Percentiles rank a stretch among this genome's conserved stretches.
Conservation (phyloP, 345 rosid species). For the thale cress (Arabidopsis thaliana) region DNA sequence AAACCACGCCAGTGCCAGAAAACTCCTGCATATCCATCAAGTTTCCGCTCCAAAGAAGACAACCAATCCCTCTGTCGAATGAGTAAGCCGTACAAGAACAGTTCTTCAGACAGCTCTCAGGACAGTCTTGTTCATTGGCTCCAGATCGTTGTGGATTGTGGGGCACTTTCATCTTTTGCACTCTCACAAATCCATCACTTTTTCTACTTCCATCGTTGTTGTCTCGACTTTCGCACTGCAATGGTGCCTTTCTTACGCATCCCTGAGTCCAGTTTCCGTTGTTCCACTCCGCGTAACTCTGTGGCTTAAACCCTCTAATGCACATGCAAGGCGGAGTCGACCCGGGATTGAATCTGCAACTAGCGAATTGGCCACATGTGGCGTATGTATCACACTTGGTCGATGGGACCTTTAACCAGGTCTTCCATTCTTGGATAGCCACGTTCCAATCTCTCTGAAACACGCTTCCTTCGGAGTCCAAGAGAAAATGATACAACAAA, state of each 20-base stretch:
- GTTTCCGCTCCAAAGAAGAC: slow-evolving; percentile 53
- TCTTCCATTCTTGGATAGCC: slow-evolving; percentile 28
- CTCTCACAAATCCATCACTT: slow-evolving; percentile 51
- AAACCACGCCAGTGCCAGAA: slow-evolving; percentile 36
- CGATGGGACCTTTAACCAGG: neutral
- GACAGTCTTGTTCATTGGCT: slow-evolving; percentile 43
- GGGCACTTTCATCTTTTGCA: slow-evolving; percentile 50
- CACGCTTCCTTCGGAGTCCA: slow-evolving; percentile 43
- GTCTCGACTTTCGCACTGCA: slow-evolving; percentile 45
- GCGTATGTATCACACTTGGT: slow-evolving; percentile 50
- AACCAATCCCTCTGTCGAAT: slow-evolving; percentile 45
- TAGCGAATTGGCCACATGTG: slow-evolving; percentile 59
- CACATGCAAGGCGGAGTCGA: slow-evolving; percentile 55
- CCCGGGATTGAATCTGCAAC: slow-evolving; percentile 33
- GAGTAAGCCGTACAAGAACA: slow-evolving; percentile 60
- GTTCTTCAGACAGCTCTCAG: slow-evolving; percentile 47
- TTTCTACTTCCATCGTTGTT: slow-evolving; percentile 32
- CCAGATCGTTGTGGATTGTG: slow-evolving; percentile 43
- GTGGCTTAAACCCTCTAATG: slow-evolving; percentile 57
- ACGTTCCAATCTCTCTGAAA: slow-evolving; percentile 15
- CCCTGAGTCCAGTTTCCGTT: slow-evolving; percentile 57
- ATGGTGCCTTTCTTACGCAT: slow-evolving; percentile 44
- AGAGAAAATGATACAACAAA: neutral
- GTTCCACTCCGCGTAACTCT: slow-evolving; percentile 45
- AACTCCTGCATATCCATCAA: slow-evolving; percentile 50